A percentile compares a stretch with the other conserved stretches of the same genome.
Evolutionary conservation across 768 basidiomycete species (phyloP).

Genomic region (Panaeolus cyanescens): DNA sequence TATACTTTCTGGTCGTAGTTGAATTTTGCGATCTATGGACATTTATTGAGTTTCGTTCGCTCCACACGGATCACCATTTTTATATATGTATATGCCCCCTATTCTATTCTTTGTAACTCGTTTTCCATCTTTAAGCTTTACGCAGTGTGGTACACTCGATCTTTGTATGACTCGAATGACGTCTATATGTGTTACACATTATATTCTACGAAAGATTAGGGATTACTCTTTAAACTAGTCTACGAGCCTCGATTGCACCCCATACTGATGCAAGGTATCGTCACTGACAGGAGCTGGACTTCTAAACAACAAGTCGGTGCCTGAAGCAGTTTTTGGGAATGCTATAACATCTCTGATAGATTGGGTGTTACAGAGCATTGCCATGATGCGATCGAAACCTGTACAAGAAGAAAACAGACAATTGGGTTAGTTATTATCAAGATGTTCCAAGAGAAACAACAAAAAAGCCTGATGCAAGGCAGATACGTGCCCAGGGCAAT

Average conservation of each 20-base stretch:
- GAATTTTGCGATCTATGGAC: conserved; percentile 11
- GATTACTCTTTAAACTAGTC: background rate
- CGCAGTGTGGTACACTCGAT: background rate
- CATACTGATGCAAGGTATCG: conserved; percentile 64
- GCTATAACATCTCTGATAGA: conserved; percentile 97
- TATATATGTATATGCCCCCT: background rate
- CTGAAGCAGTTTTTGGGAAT: conserved; percentile 88
- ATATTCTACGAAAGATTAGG: background rate
- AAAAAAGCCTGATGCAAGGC: conserved; percentile 9
- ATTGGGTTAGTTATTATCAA: conserved; percentile 9
- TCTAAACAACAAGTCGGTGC: conserved; percentile 86
- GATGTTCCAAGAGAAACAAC: conserved; percentile 12
- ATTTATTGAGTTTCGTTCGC: conserved; percentile 4
- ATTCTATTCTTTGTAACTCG: background rate
- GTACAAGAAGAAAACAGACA: conserved; percentile 12
- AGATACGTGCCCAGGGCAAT: conserved; percentile 77
- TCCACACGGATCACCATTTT: conserved; percentile 9
- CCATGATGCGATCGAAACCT: conserved; percentile 94
- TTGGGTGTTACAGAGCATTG: conserved; percentile 82
- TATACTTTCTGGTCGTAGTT: conserved; percentile 16
- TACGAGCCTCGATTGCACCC: conserved; percentile 18
- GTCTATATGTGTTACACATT: background rate
- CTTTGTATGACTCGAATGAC: background rate
- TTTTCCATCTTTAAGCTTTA: background rate
- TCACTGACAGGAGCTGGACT: conserved; percentile 69